Conservation (phyloP, 306 rosid species). For the Hippophae rhamnoides region DNA sequence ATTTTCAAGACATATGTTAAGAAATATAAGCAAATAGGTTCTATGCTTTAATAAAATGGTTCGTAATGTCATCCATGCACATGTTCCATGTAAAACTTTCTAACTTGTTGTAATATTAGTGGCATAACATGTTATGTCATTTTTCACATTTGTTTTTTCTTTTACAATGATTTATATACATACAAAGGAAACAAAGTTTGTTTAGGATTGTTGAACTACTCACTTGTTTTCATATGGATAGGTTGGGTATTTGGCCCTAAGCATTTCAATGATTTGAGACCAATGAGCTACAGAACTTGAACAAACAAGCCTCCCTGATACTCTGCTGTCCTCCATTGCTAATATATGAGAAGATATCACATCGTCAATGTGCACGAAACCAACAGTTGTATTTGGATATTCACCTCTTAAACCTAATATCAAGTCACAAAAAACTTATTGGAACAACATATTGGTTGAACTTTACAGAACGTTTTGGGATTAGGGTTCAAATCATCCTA, state of each 20-base stretch:
- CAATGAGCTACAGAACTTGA: slow-evolving; percentile 72
- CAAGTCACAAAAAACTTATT: background rate
- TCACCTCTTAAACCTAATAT: slow-evolving; percentile 46
- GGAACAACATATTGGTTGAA: no score
- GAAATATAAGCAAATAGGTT: no score
- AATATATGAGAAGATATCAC: slow-evolving; percentile 62
- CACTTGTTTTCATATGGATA: slow-evolving; percentile 58
- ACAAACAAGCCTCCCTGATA: slow-evolving; percentile 70
- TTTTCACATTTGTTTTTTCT: no score
- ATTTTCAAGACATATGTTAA: no score
- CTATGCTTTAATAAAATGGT: no score
- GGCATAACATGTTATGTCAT: no score
- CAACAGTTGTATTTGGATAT: slow-evolving; percentile 61
- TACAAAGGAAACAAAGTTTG: background rate
- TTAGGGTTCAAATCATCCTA: no score
- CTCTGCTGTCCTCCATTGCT: slow-evolving; percentile 58
- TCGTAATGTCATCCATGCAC: no score
- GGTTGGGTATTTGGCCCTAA: slow-evolving; percentile 48
- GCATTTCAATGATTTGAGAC: slow-evolving; percentile 65
- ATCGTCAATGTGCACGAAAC: slow-evolving; percentile 83
- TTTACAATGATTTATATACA: background rate
- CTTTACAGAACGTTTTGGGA: no score
- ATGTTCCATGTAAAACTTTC: background rate
- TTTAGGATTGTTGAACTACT: slow-evolving; percentile 2
- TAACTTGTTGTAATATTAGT: background rate